Evolutionary conservation across 176 grass and related monocot genomes (phyloP), one percentile per base, ranked within the genome.

Genomic region (Microstegium vimineum): DNA sequence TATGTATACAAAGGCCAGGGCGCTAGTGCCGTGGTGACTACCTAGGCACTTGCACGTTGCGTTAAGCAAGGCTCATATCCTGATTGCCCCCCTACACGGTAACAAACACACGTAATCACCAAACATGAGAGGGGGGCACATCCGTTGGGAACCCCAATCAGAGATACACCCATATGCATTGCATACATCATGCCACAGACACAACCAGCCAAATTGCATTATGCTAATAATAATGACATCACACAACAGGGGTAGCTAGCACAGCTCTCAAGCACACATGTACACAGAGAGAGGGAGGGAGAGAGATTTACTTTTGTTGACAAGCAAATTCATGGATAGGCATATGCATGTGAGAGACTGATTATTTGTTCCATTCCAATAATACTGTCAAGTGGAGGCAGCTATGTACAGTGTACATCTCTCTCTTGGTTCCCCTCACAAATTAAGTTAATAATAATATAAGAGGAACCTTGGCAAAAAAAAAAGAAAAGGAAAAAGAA

Each of bases 351-450:
- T 36, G 72, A 81, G 81, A 84, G 87, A 70, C 33, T 35, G 17
- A 69, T 75, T 76, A 85, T 89, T 81, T 71, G 60, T 74, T 75
- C n/a, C 68, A 69, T 57, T 23, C 22, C 52, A 57, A 57, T 57
- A 57, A 69, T 80, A 84, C 65, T 85, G 34, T 54, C 65, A 82
- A 86, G 83, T 73, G 77, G 71, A 85, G 76, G 77, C 77, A 60
- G 23, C 59, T 89, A 89, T 82, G 78, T 86, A 86, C 87, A 86
- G 77, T 77, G 78, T 77, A 82, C 83, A 86, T 56, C 72, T 76
- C 87, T 84, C 86, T 34, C 12, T 13, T 17, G 26, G 26, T 35
- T 51, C 42, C 41, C 68, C 81, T 81, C 54, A 76, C 5, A 66
- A 59, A 85, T 57, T 77, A 85, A 89, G 42, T 66, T 81, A 77